These are phyloP conservation scores for Suillus sp. DNA, from an alignment of 768 basidiomycete genomes.

Conservation along the genomic window DNA sequence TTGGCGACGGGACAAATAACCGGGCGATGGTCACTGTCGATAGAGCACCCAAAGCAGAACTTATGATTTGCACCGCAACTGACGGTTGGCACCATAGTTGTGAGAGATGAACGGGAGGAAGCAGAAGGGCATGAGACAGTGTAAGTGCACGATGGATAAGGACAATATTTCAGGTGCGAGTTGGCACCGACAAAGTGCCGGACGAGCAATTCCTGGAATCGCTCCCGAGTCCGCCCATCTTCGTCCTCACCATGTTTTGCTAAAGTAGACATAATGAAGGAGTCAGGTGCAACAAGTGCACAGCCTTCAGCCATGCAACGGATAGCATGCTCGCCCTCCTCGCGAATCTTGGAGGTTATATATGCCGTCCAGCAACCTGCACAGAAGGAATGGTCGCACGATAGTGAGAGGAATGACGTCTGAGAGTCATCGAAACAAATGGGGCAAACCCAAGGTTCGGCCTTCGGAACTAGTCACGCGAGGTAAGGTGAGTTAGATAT, in stretches of 20 bases:
- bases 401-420: slow-evolving; percentile 69
- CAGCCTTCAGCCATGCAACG: slow-evolving; percentile 85
- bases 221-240: slow-evolving; percentile 56
- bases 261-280: slow-evolving; percentile 60
- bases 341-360: slow-evolving; percentile 75
- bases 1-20: slow-evolving; percentile 86
- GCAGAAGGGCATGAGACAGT: slow-evolving; percentile 91
- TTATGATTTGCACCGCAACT: slow-evolving; percentile 78
- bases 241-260: slow-evolving; percentile 30
- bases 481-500: background rate
- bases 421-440: slow-evolving; percentile 88
- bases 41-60: slow-evolving; percentile 94
- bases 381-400: slow-evolving; percentile 87
- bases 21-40: slow-evolving; percentile 89
- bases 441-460: slow-evolving; percentile 78
- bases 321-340: slow-evolving; percentile 73
- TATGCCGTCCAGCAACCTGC: slow-evolving; percentile 84
- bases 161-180: slow-evolving; percentile 88
- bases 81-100: slow-evolving; percentile 86
- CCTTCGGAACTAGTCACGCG: slow-evolving; percentile 28
- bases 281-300: slow-evolving; percentile 61
- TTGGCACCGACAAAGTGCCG: slow-evolving; percentile 89
- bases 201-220: slow-evolving; percentile 86
- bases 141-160: slow-evolving; percentile 90
- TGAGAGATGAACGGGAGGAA: slow-evolving; percentile 69